phyloP scores from a whole-genome alignment of 805 yeast genomes.

The Ogataea nakhonphanomensis region DNA sequence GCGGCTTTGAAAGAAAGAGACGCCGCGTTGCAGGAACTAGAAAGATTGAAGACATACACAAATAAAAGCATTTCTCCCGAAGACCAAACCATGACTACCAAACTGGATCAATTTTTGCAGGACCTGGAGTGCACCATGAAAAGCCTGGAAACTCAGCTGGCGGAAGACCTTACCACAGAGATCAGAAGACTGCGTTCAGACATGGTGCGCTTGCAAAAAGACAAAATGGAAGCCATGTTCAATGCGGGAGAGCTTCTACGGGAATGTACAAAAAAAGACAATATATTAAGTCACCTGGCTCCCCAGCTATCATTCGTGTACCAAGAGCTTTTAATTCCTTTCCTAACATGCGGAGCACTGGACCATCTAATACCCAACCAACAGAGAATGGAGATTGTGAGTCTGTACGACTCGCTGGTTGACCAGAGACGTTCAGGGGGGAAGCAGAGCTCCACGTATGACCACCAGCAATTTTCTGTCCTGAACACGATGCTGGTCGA shows the following conservation, averaged over 20 bases:
- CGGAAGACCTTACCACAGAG: not conserved
- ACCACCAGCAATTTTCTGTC: not conserved
- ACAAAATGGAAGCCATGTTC: not conserved
- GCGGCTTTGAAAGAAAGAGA: not conserved
- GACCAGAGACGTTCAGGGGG: not conserved
- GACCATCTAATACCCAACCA: not conserved
- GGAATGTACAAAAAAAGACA: not conserved
- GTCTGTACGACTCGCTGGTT: constrained; percentile 3
- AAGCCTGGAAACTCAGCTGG: not conserved
- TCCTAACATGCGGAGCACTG: constrained; percentile 9
- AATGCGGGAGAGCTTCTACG: not conserved
- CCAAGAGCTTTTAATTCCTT: constrained; percentile 17
- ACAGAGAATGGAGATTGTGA: constrained; percentile 4
- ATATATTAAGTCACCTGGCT: constrained; percentile 1
- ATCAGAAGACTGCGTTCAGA: not conserved
- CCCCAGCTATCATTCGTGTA: constrained; percentile 12
- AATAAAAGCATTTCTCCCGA: not conserved
- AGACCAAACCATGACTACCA: not conserved
- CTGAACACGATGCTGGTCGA: constrained; percentile 10
- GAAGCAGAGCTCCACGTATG: not conserved
- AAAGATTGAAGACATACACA: not conserved
- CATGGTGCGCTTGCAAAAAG: not conserved
- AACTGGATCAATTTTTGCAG: not conserved
- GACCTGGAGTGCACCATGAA: not conserved
- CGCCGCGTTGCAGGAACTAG: constrained; percentile 1